Base-by-base conservation (phyloP, 1,284 basidiomycete genomes). In the Cerioporus squamosus region DNA sequence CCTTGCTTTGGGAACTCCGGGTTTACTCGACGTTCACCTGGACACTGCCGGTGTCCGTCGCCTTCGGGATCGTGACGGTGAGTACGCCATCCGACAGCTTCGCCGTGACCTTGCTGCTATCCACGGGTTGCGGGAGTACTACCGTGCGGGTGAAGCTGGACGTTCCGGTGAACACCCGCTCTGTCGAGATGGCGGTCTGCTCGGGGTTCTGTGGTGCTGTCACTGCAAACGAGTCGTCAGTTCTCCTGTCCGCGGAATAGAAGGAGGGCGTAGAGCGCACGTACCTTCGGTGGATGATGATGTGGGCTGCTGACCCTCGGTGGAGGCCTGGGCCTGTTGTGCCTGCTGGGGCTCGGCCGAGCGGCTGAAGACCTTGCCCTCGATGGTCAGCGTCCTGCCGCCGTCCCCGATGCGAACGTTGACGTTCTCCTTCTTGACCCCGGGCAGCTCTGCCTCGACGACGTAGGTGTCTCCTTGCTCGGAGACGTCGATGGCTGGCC, bases 341-440 rank as follows among this genome's bases (percentile, higher is more conserved):
- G n/a, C n/a, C n/a, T 58, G 33, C 44, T 55, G 56, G 14, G 50
- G 55, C 38, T 50, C 63, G 29, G 62, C 53, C 46, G 66, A 64
- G 46, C 71, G 73, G 44, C 75, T 75, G 49, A 75, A 69, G 44
- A 82, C 74, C 66, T 79, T 85, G 3, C 90, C 91, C 69, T 90
- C 82, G 57, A 93, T 91, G 5, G 85, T 90, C 59, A 92, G 70
- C 62, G 83, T 89, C 57, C 83, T 79, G 3, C 89, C 90, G 26
- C 80, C 81, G 57, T 91, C 85, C 8, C 87, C 87, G 60, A 92
- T 78, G 17, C 83, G 80, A 49, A 93, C 81, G 58, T 89, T 82
- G 10, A 93, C 69, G 66, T 91, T 84, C 67, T 92, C 90, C 76
- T 87, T 91, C 74, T 85, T 87, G 20, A 92, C 85, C 1, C 90